These are phyloP conservation scores for Neobulgaria alba DNA, from an alignment of 2,329 filamentous ascomycete species.

Conservation along the genomic window DNA sequence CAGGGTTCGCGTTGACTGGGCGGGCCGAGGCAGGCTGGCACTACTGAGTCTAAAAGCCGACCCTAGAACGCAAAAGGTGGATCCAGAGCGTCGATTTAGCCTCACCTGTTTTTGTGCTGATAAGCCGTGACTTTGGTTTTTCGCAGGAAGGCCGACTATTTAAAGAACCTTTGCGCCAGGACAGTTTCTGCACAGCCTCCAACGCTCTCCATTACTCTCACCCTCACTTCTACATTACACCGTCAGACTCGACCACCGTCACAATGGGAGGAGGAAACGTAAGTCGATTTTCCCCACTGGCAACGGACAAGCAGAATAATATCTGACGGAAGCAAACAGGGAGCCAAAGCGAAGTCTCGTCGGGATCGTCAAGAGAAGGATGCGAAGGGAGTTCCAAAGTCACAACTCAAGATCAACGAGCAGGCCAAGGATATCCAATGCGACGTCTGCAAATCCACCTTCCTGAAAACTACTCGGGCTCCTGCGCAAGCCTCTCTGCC, in stretches of 20 bases:
- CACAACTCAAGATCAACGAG: constrained; percentile 63
- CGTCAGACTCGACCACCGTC: neutral
- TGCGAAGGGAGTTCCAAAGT: constrained; percentile 46
- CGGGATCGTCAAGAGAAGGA: constrained; percentile 64
- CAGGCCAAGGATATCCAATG: constrained; percentile 71
- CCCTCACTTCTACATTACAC: neutral
- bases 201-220: neutral
- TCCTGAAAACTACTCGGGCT: constrained; percentile 67
- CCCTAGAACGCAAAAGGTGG: neutral
- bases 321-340: constrained; percentile 32
- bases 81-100: neutral
- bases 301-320: neutral
- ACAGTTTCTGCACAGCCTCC: neutral
- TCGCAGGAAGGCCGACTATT: too few species aligned
- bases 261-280: constrained; percentile 24
- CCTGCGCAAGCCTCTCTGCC: constrained; percentile 47
- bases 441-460: constrained; percentile 67
- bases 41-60: too few species aligned
- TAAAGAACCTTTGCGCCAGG: neutral
- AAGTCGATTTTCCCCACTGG: constrained; percentile 1
- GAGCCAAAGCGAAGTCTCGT: constrained; percentile 62
- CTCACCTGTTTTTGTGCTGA: neutral
- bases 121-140: neutral
- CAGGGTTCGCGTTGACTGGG: too few species aligned
- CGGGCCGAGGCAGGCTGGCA: too few species aligned